Conservation (phyloP, 306 rosid species). For the Arachis stenosperma region DNA sequence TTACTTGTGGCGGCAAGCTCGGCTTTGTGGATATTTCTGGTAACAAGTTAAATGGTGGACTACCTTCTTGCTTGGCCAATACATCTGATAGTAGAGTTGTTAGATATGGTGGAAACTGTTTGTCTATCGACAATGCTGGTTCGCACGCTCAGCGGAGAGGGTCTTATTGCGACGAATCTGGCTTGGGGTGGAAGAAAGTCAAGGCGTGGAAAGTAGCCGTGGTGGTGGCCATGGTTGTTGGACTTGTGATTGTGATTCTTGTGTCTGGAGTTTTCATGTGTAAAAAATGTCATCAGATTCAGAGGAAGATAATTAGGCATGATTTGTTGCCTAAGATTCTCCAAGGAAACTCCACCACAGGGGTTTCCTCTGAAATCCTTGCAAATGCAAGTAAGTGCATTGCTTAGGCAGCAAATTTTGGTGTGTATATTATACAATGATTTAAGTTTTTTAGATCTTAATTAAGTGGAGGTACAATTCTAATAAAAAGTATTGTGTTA, state of each 20-base stretch:
- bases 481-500: neutral
- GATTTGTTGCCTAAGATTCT: constrained; percentile 48
- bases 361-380: constrained; percentile 63
- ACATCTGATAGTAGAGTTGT: constrained; percentile 58
- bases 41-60: constrained; percentile 70
- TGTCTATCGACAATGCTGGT: constrained; percentile 49
- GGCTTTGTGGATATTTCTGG: constrained; percentile 77
- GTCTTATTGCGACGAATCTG: constrained; percentile 57
- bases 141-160: constrained; percentile 55
- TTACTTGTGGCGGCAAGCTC: constrained; percentile 64
- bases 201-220: constrained; percentile 44
- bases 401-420: neutral
- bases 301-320: constrained; percentile 39
- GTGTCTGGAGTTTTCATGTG: constrained; percentile 48
- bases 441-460: constrained; percentile 15
- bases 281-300: constrained; percentile 41
- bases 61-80: constrained; percentile 73
- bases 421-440: constrained; percentile 3
- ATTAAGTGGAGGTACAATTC: neutral
- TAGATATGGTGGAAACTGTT: constrained; percentile 67
- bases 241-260: constrained; percentile 53
- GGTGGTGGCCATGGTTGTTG: constrained; percentile 45
- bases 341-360: constrained; percentile 55
- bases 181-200: constrained; percentile 37
- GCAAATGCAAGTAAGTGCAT: constrained; percentile 75